phyloP scores from a whole-genome alignment of 345 rosid species.

The Brassica juncea region DNA sequence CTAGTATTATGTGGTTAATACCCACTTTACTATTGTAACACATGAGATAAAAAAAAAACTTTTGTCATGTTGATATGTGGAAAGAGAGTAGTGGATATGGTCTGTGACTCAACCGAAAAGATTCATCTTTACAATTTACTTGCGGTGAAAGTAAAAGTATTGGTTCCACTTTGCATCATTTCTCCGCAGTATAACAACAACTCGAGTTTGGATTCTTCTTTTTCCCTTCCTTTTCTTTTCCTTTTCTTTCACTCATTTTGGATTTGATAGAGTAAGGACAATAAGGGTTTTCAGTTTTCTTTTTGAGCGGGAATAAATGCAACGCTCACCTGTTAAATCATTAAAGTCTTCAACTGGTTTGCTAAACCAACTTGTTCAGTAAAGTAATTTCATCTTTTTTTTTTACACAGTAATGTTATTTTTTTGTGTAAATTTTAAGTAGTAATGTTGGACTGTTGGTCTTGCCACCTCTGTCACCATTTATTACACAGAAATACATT shows the following conservation, averaged over 20 bases:
- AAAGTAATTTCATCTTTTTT: background rate
- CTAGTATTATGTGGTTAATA: constrained; percentile 21
- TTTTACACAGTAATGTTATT: background rate
- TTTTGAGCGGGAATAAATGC: constrained; percentile 16
- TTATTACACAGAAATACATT: background rate
- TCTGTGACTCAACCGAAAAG: background rate
- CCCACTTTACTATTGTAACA: background rate
- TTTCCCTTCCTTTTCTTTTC: no score
- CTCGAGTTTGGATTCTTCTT: background rate
- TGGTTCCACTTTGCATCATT: background rate
- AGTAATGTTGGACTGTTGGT: no score
- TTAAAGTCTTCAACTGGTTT: background rate
- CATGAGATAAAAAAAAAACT: background rate
- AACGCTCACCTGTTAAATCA: constrained; percentile 25
- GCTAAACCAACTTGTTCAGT: background rate
- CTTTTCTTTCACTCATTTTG: background rate
- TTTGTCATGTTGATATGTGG: constrained; percentile 14
- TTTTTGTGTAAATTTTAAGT: background rate
- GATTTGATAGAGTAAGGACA: background rate
- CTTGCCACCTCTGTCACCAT: background rate
- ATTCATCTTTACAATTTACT: background rate
- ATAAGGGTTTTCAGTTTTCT: background rate
- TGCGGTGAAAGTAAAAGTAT: background rate
- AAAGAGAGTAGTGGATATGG: constrained; percentile 21
- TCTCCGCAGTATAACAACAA: background rate